A percentile compares a stretch with the other conserved stretches of the same genome.
phyloP scores from a whole-genome alignment of 345 rosid species.

The Moricandia moricandioides region DNA sequence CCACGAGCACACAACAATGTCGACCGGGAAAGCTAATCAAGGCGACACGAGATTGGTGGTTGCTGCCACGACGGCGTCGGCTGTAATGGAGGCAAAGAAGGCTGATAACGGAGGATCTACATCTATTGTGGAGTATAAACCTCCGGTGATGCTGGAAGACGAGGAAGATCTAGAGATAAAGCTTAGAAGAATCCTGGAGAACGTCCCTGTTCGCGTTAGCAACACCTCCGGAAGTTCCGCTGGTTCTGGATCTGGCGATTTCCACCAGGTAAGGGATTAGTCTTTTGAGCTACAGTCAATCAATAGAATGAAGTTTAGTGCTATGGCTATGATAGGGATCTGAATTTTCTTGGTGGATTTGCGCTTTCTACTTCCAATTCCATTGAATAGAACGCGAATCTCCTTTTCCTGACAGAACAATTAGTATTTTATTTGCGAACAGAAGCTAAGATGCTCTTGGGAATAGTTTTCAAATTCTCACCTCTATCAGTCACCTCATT shows the following conservation, averaged over 20 bases:
- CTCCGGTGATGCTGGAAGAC: conserved; percentile 71
- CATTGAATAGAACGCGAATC: neutral
- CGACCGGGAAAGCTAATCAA: conserved; percentile 51
- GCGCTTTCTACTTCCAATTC: neutral
- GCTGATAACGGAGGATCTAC: conserved; percentile 43
- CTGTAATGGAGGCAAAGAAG: conserved; percentile 43
- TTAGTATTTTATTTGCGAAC: neutral
- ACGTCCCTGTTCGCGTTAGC: conserved; percentile 92
- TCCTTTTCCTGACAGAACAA: neutral
- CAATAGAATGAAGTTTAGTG: neutral
- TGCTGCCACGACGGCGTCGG: conserved; percentile 36
- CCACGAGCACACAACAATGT: conserved; percentile 39
- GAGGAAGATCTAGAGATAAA: conserved; percentile 91
- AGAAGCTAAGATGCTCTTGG: neutral
- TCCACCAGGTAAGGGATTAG: conserved; percentile 67
- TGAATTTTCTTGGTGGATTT: neutral
- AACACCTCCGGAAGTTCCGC: conserved; percentile 98
- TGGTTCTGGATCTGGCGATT: conserved; percentile 94
- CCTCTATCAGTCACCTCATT: neutral
- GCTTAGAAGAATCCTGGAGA: conserved; percentile 87
- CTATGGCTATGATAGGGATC: neutral
- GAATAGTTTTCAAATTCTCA: neutral
- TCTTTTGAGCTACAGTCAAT: neutral
- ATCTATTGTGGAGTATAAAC: conserved; percentile 71
- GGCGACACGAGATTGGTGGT: conserved; percentile 50